Conservation (phyloP, 2,329 filamentous ascomycete genomes). For the Nemania abortiva region DNA sequence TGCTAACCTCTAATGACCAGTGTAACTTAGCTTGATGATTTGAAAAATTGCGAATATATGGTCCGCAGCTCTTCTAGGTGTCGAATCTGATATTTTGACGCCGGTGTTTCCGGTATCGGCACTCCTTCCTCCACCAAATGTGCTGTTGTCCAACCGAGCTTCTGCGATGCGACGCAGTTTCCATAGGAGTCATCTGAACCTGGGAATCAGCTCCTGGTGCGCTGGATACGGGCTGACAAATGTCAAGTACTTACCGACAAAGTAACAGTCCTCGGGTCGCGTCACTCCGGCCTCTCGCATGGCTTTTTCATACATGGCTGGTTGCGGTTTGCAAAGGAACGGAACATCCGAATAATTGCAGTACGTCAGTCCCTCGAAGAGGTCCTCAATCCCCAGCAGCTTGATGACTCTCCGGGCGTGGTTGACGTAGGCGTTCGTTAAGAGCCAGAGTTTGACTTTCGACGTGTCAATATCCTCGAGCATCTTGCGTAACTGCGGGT, state of each 20-base stretch:
- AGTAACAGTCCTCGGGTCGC: conserved; percentile 81
- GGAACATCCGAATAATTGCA: conserved; percentile 84
- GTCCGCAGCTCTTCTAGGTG: conserved; percentile 79
- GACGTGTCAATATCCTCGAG: conserved; percentile 84
- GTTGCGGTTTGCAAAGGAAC: conserved; percentile 88
- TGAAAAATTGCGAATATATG: conserved; percentile 89
- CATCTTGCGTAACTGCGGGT: conserved; percentile 78
- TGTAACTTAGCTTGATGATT: conserved; percentile 53
- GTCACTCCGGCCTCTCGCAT: conserved; percentile 85
- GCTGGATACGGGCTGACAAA: not conserved
- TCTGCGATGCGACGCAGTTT: conserved; percentile 82
- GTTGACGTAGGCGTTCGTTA: conserved; percentile 95
- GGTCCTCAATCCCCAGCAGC: conserved; percentile 83
- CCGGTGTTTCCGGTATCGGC: conserved; percentile 70
- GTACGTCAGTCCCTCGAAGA: conserved; percentile 95
- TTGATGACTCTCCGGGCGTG: conserved; percentile 86
- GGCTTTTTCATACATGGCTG: conserved; percentile 86
- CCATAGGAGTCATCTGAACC: conserved; percentile 82
- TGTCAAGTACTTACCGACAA: conserved; percentile 76
- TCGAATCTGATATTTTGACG: conserved; percentile 80
- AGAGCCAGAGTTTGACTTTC: conserved; percentile 91
- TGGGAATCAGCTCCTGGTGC: conserved; percentile 12
- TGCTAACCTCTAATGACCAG: not conserved
- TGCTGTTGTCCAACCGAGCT: conserved; percentile 85
- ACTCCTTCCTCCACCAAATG: conserved; percentile 87